Percentiles rank a stretch among this genome's conserved stretches.
These are phyloP conservation scores for Globisporangium viniferum DNA, from an alignment of 352 stramenopile species.

Conservation along the genomic window DNA sequence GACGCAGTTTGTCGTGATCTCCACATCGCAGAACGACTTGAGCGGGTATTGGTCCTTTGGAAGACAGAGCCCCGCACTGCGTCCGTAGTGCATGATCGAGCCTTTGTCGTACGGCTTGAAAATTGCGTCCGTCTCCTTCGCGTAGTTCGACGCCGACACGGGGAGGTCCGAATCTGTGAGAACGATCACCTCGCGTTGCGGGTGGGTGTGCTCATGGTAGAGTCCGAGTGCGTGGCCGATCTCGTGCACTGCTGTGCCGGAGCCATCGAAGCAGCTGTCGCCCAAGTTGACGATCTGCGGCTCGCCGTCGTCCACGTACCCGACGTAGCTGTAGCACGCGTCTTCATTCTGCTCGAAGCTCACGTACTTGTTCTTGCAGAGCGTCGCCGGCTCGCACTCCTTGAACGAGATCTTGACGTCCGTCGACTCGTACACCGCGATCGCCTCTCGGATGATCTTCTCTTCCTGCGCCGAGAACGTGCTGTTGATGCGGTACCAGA, in stretches of 20 bases:
- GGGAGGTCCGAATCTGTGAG: constrained; percentile 59
- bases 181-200: constrained; percentile 61
- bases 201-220: constrained; percentile 74
- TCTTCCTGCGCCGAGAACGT: constrained; percentile 46
- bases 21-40: constrained; percentile 64
- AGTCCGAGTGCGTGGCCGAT: constrained; percentile 62
- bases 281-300: constrained; percentile 71
- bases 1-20: constrained; percentile 61
- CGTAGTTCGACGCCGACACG: constrained; percentile 66
- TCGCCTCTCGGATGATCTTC: constrained; percentile 48
- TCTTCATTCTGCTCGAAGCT: constrained; percentile 70
- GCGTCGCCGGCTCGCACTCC: constrained; percentile 52
- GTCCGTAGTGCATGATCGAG: constrained; percentile 82
- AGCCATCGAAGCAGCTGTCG: constrained; percentile 57
- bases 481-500: constrained; percentile 68
- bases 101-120: constrained; percentile 65
- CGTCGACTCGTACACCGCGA: constrained; percentile 51
- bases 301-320: constrained; percentile 60
- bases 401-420: constrained; percentile 64
- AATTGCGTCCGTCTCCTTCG: constrained; percentile 50
- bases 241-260: constrained; percentile 56
- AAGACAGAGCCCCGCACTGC: constrained; percentile 58
- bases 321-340: constrained; percentile 71
- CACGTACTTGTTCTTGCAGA: constrained; percentile 68
- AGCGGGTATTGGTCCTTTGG: constrained; percentile 62